Evolutionary conservation across 495 filamentous ascomycete genomes (phyloP).

Genomic region (Penicillium fimorum): DNA sequence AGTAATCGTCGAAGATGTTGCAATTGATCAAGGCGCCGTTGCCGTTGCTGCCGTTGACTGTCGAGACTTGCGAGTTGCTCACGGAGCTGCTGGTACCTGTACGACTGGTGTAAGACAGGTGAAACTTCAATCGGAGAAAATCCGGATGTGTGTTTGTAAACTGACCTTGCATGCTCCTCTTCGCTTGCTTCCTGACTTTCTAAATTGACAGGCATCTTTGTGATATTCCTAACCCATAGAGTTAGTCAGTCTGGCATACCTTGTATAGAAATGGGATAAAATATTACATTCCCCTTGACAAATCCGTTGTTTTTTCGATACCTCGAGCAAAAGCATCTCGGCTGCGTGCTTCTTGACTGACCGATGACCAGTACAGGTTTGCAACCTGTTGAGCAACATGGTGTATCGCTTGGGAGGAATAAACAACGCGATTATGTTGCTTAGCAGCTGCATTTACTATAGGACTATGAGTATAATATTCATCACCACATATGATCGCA

Average conservation of each 20-base stretch:
- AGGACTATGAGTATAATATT: slow-evolving; percentile 12
- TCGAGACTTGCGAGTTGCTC: slow-evolving; percentile 51
- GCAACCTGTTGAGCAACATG: slow-evolving; percentile 84
- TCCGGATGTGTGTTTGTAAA: slow-evolving; percentile 4
- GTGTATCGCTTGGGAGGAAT: slow-evolving; percentile 70
- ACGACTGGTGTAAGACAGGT: slow-evolving; percentile 31
- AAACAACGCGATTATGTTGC: slow-evolving; percentile 69
- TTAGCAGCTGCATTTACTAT: slow-evolving; percentile 64
- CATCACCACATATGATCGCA: background rate
- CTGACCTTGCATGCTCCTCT: slow-evolving; percentile 37
- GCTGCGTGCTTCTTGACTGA: slow-evolving; percentile 46
- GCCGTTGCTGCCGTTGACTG: slow-evolving; percentile 49
- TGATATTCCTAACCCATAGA: slow-evolving; percentile 39
- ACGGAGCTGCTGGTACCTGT: slow-evolving; percentile 57
- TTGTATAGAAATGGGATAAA: slow-evolving; percentile 1
- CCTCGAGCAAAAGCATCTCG: slow-evolving; percentile 34
- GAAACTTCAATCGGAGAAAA: slow-evolving; percentile 22
- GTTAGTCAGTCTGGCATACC: slow-evolving; percentile 6
- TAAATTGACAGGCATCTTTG: slow-evolving; percentile 33
- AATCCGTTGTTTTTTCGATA: slow-evolving; percentile 44
- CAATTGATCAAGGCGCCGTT: slow-evolving; percentile 56
- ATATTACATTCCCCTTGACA: slow-evolving; percentile 46
- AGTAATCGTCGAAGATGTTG: slow-evolving; percentile 57
- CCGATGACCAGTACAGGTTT: slow-evolving; percentile 60
- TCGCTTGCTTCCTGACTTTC: slow-evolving; percentile 34